Conservation (phyloP, 768 basidiomycete species). For the Sutorius australiensis region DNA sequence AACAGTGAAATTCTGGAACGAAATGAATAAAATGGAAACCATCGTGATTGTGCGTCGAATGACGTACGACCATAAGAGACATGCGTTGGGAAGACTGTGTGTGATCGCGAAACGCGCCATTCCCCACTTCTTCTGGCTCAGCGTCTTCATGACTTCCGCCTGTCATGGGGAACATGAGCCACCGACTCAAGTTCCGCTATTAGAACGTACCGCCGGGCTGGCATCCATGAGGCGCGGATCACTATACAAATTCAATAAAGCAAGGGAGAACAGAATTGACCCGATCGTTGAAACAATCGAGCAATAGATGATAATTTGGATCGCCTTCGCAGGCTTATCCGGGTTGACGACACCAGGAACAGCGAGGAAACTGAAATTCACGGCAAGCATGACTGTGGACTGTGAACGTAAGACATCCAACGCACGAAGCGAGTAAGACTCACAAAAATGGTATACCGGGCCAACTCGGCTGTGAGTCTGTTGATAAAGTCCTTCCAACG, state of each 20-base stretch:
- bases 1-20: too few relatives aligned
- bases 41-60: too few relatives aligned
- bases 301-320: constrained; percentile 13
- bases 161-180: too few relatives aligned
- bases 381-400: constrained; percentile 19
- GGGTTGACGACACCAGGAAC: constrained; percentile 3
- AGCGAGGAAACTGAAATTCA: constrained; percentile 14
- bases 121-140: too few relatives aligned
- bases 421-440: neutral
- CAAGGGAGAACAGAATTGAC: constrained; percentile 12
- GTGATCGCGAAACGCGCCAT: neutral
- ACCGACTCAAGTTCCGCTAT: too few relatives aligned
- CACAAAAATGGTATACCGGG: constrained; percentile 14
- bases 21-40: too few relatives aligned
- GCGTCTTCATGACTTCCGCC: too few relatives aligned
- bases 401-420: neutral
- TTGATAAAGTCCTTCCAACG: constrained; percentile 12
- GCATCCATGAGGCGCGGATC: constrained; percentile 3
- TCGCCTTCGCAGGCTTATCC: neutral
- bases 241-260: constrained; percentile 11
- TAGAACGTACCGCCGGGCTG: constrained; percentile 4
- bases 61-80: too few relatives aligned
- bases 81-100: too few relatives aligned
- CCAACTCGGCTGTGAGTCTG: constrained; percentile 6
- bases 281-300: constrained; percentile 9